Conservation (phyloP, 148 eudicot species). For the Rhododendron mucronatum region DNA sequence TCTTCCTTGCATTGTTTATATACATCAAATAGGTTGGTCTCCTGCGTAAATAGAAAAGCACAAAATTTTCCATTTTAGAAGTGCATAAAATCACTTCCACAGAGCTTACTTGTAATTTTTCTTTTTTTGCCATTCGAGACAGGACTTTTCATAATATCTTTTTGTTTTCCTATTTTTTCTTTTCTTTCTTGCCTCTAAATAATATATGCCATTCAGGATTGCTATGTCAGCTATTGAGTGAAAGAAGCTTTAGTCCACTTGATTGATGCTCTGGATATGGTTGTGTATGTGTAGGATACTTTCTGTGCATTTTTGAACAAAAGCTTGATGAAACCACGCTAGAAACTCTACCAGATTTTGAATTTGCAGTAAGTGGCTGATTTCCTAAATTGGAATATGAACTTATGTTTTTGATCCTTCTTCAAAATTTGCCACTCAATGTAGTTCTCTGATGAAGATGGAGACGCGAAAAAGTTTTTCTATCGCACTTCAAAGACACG, state of each 20-base stretch:
- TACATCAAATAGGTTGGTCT: slow-evolving; percentile 84
- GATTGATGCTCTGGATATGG: slow-evolving; percentile 7
- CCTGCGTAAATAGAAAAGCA: neutral
- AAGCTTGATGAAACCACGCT: slow-evolving; percentile 59
- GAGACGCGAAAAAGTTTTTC: slow-evolving; percentile 62
- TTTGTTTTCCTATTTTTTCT: neutral
- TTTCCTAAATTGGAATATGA: neutral
- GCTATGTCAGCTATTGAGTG: neutral
- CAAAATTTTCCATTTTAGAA: neutral
- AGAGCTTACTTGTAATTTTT: neutral
- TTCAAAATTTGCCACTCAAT: slow-evolving; percentile 16
- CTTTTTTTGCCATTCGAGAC: neutral
- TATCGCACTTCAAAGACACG: slow-evolving; percentile 87
- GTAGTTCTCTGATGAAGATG: slow-evolving; percentile 85
- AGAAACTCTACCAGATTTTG: slow-evolving; percentile 70
- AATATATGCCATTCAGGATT: neutral
- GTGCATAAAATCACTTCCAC: neutral
- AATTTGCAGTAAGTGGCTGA: slow-evolving; percentile 75
- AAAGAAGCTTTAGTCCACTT: neutral
- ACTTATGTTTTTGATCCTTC: neutral
- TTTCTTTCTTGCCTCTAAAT: neutral
- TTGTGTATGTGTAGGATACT: slow-evolving; percentile 51
- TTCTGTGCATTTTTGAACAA: slow-evolving; percentile 79
- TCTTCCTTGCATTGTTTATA: slow-evolving; percentile 60
- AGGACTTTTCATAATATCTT: neutral